phyloP scores from a whole-genome alignment of 495 filamentous ascomycete species.

The Amniculicola lignicola region DNA sequence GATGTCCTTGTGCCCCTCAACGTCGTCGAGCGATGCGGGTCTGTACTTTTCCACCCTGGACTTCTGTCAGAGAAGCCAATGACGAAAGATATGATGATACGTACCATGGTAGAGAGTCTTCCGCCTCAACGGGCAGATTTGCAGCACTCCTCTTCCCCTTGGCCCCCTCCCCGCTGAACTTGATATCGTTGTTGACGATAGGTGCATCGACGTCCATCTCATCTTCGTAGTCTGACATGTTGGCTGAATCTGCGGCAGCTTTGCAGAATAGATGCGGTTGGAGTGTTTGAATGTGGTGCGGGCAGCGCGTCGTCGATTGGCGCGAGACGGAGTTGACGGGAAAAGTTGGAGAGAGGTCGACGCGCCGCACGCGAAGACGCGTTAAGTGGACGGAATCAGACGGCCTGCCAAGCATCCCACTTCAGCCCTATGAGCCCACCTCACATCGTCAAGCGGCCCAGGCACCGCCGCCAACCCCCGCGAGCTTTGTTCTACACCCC shows the following conservation, averaged over 20 bases:
- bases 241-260: conserved; percentile 21
- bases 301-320: too few relatives aligned
- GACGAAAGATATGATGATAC: conserved; percentile 1
- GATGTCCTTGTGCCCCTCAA: conserved; percentile 97
- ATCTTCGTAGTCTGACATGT: conserved; percentile 89
- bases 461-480: conserved; percentile 3
- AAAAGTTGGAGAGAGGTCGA: conserved; percentile 8
- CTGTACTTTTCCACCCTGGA: conserved; percentile 97
- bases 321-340: too few relatives aligned
- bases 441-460: conserved; percentile 19
- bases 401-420: conserved; percentile 13
- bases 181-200: conserved; percentile 52
- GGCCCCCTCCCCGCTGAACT: conserved; percentile 58
- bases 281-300: background rate
- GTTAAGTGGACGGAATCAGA: conserved; percentile 18
- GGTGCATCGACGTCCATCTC: conserved; percentile 72
- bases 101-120: conserved; percentile 92
- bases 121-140: conserved; percentile 88
- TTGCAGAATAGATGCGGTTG: background rate
- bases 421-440: conserved; percentile 30
- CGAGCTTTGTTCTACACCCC: background rate
- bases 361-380: conserved; percentile 25
- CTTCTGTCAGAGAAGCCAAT: background rate
- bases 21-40: conserved; percentile 81
- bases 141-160: conserved; percentile 91